A percentile compares a stretch with the other conserved stretches of the same genome.
phyloP scores from a whole-genome alignment of 2,329 filamentous ascomycete genomes.

The Moelleriella libera region DNA sequence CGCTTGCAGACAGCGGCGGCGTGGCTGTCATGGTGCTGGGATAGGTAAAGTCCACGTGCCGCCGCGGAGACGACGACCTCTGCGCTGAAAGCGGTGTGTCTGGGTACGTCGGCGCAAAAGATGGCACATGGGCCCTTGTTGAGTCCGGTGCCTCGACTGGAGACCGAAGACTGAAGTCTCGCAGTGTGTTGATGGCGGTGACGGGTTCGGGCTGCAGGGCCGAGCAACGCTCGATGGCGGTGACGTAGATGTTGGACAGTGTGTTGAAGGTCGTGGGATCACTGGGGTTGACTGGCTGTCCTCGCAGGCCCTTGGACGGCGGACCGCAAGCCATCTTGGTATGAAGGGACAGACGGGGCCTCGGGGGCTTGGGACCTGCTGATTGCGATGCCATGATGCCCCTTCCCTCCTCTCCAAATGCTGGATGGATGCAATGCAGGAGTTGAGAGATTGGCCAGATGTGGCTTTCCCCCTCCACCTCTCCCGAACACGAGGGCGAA shows the following conservation, averaged over 20 bases:
- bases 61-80: conserved; percentile 23
- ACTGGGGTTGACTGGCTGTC: conserved; percentile 31
- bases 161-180: conserved; percentile 15
- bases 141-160: conserved; percentile 16
- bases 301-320: conserved; percentile 18
- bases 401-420: no score
- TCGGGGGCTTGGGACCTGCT: conserved; percentile 19
- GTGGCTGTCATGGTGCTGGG: conserved; percentile 46
- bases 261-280: conserved; percentile 53
- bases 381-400: conserved; percentile 10
- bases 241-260: conserved; percentile 49
- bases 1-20: conserved; percentile 40
- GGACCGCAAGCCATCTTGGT: conserved; percentile 30
- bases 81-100: conserved; percentile 41
- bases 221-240: conserved; percentile 45
- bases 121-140: conserved; percentile 23
- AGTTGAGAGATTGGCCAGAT: no score
- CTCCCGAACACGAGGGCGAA: no score
- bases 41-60: conserved; percentile 28
- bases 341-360: conserved; percentile 42
- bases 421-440: no score
- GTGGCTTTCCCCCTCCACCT: no score
- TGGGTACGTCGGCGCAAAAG: conserved; percentile 31
- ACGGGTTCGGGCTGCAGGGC: conserved; percentile 30
- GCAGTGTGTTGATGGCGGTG: conserved; percentile 31